Evolutionary conservation across 2,329 filamentous ascomycete genomes (phyloP).

Genomic region (Zelopaecilomyces penicillatus): DNA sequence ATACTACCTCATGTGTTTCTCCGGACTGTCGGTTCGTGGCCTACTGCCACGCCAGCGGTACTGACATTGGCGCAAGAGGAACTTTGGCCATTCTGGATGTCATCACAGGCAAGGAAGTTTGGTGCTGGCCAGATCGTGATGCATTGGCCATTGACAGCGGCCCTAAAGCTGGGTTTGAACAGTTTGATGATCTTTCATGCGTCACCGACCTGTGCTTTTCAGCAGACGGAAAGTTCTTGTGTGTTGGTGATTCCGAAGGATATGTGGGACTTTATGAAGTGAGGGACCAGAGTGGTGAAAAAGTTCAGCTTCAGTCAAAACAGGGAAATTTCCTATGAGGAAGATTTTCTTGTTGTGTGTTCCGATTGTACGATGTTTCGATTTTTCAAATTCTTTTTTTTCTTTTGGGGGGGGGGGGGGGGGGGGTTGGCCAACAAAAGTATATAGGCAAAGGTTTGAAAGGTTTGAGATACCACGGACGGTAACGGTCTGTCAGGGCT

Average conservation of each 20-base stretch:
- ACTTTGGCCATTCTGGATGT: constrained; percentile 30
- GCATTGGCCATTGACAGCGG: constrained; percentile 16
- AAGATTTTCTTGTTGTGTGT: neutral
- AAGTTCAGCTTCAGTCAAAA: constrained; percentile 8
- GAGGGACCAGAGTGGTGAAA: constrained; percentile 14
- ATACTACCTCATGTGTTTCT: constrained; percentile 28
- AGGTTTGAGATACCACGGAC: too few species aligned
- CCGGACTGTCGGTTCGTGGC: constrained; percentile 33
- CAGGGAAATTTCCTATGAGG: neutral
- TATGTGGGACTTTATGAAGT: constrained; percentile 29
- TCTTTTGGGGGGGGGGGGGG: too few species aligned
- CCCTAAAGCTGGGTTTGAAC: constrained; percentile 17
- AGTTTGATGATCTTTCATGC: constrained; percentile 24
- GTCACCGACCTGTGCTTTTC: constrained; percentile 32
- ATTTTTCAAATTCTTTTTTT: neutral
- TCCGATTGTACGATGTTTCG: neutral
- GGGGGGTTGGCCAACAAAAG: too few species aligned
- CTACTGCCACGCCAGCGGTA: constrained; percentile 28
- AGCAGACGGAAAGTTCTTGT: constrained; percentile 26
- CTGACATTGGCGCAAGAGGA: constrained; percentile 23
- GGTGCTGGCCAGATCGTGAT: constrained; percentile 29
- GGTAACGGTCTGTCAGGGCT: too few species aligned
- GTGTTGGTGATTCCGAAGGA: constrained; percentile 27
- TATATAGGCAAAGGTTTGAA: too few species aligned
- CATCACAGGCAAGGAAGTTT: constrained; percentile 26